Evolutionary conservation across 805 yeast genomes (phyloP), one percentile per base, ranked within the genome.

Genomic region (Lipomyces yamadae): DNA sequence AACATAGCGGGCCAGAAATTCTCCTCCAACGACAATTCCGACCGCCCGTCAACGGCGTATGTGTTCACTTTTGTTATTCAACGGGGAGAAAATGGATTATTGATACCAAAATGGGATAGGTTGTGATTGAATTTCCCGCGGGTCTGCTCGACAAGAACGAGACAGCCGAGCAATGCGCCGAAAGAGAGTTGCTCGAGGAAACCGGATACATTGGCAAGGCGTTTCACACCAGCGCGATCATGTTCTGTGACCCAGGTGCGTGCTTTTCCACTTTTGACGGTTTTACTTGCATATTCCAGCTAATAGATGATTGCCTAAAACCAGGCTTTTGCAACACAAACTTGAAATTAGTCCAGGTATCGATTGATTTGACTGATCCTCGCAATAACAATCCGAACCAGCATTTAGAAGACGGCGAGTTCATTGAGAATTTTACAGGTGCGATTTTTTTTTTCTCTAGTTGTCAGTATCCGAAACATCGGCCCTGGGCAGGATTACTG

Each of bases 1-100:
- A 81, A 34, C 79, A 84, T 5, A 77, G 78, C 18, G 83, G 83
- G 29, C 83, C 86, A 2, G 86, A 85, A 68, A 81, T 79, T 70
- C 83, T 92, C 6, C 79, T 95, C 18, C 94, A 91, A 75, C 91
- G 91, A 75, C 99, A 94, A 77, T 94, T 89, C 79, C 84, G 99
- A 65, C 97, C 98, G 0, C 98, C 99, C 0, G 90, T 89, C 2
- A 88, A 84, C 62, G 94, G 92, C 24, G 91, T 94, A 6, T 89
- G 96, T 56, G 15, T 30, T 24, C 8, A 32, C n/a, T 24, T 32
- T 29, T 11, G 6, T 7, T 15, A 30, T 42, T 42, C 5, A 39
- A 39, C 3, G 1, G 24, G 13, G 54, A 60, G 18, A 60, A 18
- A 18, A 8, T n/a, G n/a, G n/a, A n/a, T n/a, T n/a, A 13, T 32